Conservation (phyloP, 331 rosid species). For the Quercus phellos region DNA sequence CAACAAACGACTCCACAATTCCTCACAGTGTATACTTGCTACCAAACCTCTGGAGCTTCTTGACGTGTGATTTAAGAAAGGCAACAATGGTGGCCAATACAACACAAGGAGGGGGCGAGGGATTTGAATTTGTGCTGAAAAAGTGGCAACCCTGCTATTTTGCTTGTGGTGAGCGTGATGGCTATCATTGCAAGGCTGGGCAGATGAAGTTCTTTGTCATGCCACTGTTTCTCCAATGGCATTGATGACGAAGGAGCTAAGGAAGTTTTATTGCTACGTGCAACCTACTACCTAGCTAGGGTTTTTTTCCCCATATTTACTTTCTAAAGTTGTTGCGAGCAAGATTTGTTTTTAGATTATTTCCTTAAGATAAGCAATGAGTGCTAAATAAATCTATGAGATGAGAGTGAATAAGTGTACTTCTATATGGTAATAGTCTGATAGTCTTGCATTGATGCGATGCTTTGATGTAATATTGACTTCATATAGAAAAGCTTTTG, state of each 20-base stretch:
- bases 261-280: no score
- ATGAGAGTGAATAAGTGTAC: no score
- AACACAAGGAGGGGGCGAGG: conserved; percentile 23
- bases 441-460: no score
- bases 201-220: neutral
- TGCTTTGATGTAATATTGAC: no score
- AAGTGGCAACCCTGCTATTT: conserved; percentile 36
- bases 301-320: no score
- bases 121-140: conserved; percentile 29
- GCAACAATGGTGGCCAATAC: conserved; percentile 17
- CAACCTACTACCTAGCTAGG: no score
- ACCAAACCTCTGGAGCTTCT: conserved; percentile 20
- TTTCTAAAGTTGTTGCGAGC: no score
- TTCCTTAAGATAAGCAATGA: no score
- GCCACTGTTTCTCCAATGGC: neutral
- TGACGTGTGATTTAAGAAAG: conserved; percentile 17
- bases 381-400: no score
- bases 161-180: neutral
- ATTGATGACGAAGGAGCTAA: neutral
- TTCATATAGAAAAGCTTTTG: no score
- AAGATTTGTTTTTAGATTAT: no score
- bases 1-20: neutral
- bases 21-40: conserved; percentile 29
- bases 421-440: no score
- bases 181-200: neutral